These are phyloP conservation scores for Tolypocladium nubicola DNA, from an alignment of 2,329 filamentous ascomycete species.

Conservation along the genomic window DNA sequence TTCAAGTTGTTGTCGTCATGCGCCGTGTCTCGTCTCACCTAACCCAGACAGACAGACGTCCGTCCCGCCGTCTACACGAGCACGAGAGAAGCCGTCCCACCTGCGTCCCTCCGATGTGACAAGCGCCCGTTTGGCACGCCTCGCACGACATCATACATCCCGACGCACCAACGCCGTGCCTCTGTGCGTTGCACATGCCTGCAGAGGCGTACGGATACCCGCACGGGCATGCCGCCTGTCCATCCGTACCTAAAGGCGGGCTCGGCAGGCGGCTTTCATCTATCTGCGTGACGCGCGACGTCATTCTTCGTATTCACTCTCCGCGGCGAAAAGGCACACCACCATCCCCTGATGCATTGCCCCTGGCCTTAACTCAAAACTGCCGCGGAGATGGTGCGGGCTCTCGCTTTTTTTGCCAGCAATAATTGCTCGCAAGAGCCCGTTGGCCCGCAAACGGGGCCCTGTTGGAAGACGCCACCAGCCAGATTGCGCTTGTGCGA, in stretches of 20 bases:
- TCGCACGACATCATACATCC: neutral
- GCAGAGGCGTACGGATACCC: neutral
- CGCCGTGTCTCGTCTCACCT: neutral
- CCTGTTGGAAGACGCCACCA: neutral
- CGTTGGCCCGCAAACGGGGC: neutral
- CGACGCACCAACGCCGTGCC: neutral
- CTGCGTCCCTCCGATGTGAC: neutral
- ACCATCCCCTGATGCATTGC: neutral
- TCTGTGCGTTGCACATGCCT: too few relatives aligned
- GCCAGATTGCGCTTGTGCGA: neutral
- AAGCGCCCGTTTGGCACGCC: neutral
- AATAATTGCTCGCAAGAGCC: neutral
- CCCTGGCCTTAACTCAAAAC: neutral
- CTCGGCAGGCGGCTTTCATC: neutral
- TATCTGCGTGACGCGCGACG: neutral
- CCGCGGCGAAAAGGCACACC: neutral
- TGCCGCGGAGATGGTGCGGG: neutral
- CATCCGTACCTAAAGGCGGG: neutral
- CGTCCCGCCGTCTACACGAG: neutral
- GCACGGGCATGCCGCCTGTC: neutral
- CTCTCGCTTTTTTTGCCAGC: neutral
- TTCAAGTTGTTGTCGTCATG: neutral
- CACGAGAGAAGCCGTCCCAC: neutral
- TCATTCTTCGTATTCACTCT: constrained; percentile 4
- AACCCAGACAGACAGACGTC: neutral